These are phyloP conservation scores for Isabelozyma gotoi DNA, from an alignment of 805 yeast species.

Conservation along the genomic window DNA sequence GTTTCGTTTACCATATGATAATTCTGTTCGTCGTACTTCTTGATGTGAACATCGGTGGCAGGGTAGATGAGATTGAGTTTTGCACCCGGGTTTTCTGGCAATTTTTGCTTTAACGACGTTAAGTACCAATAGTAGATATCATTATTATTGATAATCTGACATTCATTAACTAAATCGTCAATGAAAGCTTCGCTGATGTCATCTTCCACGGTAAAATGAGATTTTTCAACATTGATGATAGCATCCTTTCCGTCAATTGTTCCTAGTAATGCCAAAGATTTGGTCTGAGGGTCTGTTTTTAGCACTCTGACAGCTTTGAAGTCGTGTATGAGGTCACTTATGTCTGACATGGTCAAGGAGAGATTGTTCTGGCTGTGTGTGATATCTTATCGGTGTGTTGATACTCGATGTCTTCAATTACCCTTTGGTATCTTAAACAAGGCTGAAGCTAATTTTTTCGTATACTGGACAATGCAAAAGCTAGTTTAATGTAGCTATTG, in stretches of 20 bases:
- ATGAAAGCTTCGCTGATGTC: conserved; percentile 8
- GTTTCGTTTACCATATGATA: conserved; percentile 72
- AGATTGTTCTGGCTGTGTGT: neutral
- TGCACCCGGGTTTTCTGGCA: conserved; percentile 53
- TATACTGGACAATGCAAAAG: too few relatives aligned
- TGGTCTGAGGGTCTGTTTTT: conserved; percentile 63
- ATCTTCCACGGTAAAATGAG: conserved; percentile 50
- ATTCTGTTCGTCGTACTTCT: conserved; percentile 66
- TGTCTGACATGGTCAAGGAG: neutral
- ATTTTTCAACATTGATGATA: conserved; percentile 69
- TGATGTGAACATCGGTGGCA: conserved; percentile 82
- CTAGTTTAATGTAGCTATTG: too few relatives aligned
- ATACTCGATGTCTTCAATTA: too few relatives aligned
- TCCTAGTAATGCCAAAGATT: conserved; percentile 69
- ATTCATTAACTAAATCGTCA: conserved; percentile 12
- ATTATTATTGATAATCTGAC: conserved; percentile 56
- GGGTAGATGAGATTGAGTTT: conserved; percentile 83
- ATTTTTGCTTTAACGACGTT: conserved; percentile 46
- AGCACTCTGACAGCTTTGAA: conserved; percentile 52
- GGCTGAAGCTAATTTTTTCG: too few relatives aligned
- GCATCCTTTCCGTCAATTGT: conserved; percentile 59
- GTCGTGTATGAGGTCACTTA: conserved; percentile 25
- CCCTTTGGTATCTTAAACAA: too few relatives aligned
- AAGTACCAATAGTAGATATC: conserved; percentile 87
- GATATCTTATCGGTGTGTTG: neutral